phyloP scores from a whole-genome alignment of 495 filamentous ascomycete species.

The Hyaloscypha bicolor region DNA sequence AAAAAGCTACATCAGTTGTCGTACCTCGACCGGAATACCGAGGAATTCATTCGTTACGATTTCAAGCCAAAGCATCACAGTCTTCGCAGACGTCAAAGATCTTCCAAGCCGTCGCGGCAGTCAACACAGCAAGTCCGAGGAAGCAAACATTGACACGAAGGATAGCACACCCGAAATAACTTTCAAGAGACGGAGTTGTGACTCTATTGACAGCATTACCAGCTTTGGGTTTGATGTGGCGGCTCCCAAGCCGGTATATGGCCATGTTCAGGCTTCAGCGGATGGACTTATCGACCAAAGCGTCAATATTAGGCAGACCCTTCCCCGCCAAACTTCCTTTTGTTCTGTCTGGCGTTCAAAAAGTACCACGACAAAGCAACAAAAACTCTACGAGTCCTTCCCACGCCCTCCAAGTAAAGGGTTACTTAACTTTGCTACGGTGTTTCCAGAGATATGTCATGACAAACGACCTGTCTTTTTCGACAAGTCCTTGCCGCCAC shows the following conservation, averaged over 20 bases:
- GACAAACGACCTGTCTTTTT: neutral
- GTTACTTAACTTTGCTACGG: neutral
- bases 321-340: neutral
- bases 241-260: neutral
- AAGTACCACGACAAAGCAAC: neutral
- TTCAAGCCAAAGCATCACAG: neutral
- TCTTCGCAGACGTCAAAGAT: neutral
- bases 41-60: neutral
- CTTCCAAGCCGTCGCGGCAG: neutral
- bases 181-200: neutral
- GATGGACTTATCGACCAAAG: neutral
- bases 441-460: neutral
- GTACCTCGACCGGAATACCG: neutral
- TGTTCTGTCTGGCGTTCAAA: neutral
- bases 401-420: neutral
- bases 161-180: neutral
- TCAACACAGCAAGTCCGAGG: neutral
- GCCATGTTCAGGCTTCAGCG: neutral
- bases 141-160: neutral
- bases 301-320: neutral
- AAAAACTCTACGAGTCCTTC: neutral
- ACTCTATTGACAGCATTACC: neutral
- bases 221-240: conserved; percentile 6
- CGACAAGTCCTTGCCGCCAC: neutral
- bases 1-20: neutral